These are phyloP conservation scores for Verticillium longisporum DNA, from an alignment of 2,329 filamentous ascomycete species.

Conservation along the genomic window DNA sequence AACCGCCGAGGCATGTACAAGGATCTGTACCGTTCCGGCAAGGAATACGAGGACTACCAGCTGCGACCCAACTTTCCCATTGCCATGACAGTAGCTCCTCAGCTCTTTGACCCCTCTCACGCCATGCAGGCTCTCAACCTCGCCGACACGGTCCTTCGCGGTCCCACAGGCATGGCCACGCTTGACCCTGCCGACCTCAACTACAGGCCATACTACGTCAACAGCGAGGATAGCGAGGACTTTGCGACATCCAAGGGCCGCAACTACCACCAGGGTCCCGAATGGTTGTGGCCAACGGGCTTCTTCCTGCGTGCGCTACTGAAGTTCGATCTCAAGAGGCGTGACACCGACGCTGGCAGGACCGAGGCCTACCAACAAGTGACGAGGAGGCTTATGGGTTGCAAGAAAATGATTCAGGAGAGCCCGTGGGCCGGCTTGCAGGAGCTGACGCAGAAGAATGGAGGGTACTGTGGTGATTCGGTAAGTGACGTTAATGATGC, in stretches of 20 bases:
- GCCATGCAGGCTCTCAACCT: constrained; percentile 74
- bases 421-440: constrained; percentile 86
- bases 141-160: constrained; percentile 72
- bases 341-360: constrained; percentile 55
- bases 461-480: constrained; percentile 78
- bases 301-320: constrained; percentile 90
- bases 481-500: constrained; percentile 43
- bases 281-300: constrained; percentile 96
- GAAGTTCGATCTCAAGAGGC: constrained; percentile 77
- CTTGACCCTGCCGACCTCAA: constrained; percentile 88
- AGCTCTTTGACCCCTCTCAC: constrained; percentile 73
- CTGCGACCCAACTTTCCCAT: constrained; percentile 91
- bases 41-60: constrained; percentile 97
- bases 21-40: constrained; percentile 87
- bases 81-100: constrained; percentile 88
- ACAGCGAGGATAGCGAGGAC: constrained; percentile 85
- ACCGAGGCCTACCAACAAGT: constrained; percentile 94
- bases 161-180: constrained; percentile 91
- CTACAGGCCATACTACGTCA: constrained; percentile 91
- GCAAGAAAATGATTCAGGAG: constrained; percentile 75
- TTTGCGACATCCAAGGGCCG: constrained; percentile 90
- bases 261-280: constrained; percentile 97
- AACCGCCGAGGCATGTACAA: constrained; percentile 97
- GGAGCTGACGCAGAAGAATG: constrained; percentile 88
- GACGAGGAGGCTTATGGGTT: constrained; percentile 72